These are phyloP conservation scores for Mixia osmundae DNA, from an alignment of 1,284 basidiomycete genomes.

Conservation along the genomic window DNA sequence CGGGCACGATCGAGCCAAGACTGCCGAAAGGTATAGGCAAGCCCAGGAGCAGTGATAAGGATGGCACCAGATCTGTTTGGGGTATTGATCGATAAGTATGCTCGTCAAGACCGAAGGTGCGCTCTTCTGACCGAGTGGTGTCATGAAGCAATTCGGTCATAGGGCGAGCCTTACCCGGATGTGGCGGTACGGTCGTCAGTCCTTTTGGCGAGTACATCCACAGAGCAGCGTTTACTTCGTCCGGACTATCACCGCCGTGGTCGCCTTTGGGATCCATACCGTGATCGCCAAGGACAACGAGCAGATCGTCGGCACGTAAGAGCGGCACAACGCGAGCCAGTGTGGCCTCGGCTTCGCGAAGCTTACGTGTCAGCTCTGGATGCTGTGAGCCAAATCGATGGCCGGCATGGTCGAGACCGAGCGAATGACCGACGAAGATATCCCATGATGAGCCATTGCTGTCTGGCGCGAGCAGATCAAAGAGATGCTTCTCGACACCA, in stretches of 20 bases:
- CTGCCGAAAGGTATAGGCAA: conserved; percentile 89
- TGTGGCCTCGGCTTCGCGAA: conserved; percentile 67
- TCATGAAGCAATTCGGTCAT: background rate
- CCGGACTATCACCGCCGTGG: conserved; percentile 72
- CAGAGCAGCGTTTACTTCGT: conserved; percentile 63
- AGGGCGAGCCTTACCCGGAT: conserved; percentile 14
- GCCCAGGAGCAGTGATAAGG: conserved; percentile 71
- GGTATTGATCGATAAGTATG: conserved; percentile 36
- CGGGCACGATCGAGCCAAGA: conserved; percentile 72
- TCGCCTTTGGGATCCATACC: conserved; percentile 92
- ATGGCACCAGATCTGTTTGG: conserved; percentile 86
- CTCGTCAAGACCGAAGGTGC: conserved; percentile 1
- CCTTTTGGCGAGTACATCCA: conserved; percentile 62
- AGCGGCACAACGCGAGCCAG: conserved; percentile 39
- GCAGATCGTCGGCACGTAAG: conserved; percentile 54
- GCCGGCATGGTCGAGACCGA: conserved; percentile 95
- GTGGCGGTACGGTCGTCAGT: background rate
- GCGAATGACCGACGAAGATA: conserved; percentile 72
- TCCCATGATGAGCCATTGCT: conserved; percentile 33
- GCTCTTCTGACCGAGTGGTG: background rate
- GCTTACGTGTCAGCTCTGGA: conserved; percentile 59
- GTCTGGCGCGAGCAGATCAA: conserved; percentile 42
- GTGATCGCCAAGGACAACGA: conserved; percentile 85
- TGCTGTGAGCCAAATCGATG: conserved; percentile 81
- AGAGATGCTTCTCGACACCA: conserved; percentile 62